Evolutionary conservation across 306 rosid genomes (phyloP), one percentile per base, ranked within the genome.

Genomic region (Begonia peltatifolia): DNA sequence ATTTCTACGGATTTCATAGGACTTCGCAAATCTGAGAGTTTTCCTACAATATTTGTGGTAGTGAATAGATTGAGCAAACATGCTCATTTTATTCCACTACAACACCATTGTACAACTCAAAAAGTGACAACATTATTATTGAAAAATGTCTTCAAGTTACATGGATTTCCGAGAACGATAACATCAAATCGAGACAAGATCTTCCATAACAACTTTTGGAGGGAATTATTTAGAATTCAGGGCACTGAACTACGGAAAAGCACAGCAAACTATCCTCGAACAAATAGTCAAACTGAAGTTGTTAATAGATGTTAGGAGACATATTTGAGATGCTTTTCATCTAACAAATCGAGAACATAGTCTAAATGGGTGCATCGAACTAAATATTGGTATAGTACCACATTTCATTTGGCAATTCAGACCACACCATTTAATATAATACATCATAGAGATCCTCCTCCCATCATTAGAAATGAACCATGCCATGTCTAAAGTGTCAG

Each of bases 1-100:
- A 38, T 60, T 6, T 30, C 56, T 4, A 60, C 35, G 50, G 57
- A 60, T 18, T 60, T 60, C 13, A 38, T 50, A 1, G 36, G 50
- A 4, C 41, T 60, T 10, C 51, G 57, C 3, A 2, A 3, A 0
- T 60, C 65, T 0, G 23, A 50, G 0, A 57, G 65, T 6, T 6
- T 38, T 4, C 18, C 4, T 7, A 7, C 52, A 0, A 60, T 60
- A 3, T 3, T 41, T 10, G 51, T 60, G 5, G 22, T 51, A 0
- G 14, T 60, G 2, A 56, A 38, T 18, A 11, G 10, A 1, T 14
- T 60, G 7, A 41, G 56, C n/a, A 60, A 51, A 12, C 50, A 11
- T 15, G 41, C 41, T 0, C 65, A 50, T 11, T 60, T 60, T n/a
- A 5, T 41, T 9, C 6, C 57, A 0, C 10, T 50, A 13, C n/a